Evolutionary conservation across 768 basidiomycete species (phyloP).

Genomic region (Rhizopogon rudus): DNA sequence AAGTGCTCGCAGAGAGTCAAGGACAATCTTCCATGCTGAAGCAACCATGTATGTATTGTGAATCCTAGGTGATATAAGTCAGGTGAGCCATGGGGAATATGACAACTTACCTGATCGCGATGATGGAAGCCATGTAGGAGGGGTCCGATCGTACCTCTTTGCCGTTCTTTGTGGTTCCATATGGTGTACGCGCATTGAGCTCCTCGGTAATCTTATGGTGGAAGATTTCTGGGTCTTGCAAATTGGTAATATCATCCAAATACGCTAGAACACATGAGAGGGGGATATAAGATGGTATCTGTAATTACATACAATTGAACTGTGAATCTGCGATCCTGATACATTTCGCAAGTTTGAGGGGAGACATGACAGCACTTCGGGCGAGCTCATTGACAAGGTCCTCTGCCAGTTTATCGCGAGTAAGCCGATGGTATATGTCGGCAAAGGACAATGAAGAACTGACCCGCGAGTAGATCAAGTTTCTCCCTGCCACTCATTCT

Average conservation of each 20-base stretch:
- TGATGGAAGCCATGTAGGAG: constrained; percentile 48
- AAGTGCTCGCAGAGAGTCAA: constrained; percentile 51
- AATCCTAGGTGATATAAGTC: constrained; percentile 41
- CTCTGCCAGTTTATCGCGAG: constrained; percentile 38
- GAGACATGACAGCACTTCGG: constrained; percentile 54
- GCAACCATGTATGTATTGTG: constrained; percentile 82
- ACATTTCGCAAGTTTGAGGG: constrained; percentile 60
- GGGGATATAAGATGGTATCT: background rate
- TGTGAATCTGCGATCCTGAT: constrained; percentile 72
- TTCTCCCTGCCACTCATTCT: constrained; percentile 76
- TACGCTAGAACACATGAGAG: constrained; percentile 39
- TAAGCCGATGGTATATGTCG: background rate
- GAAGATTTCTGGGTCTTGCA: constrained; percentile 67
- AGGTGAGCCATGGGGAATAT: background rate
- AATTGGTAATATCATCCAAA: constrained; percentile 62
- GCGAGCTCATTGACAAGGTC: constrained; percentile 52
- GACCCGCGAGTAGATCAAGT: constrained; percentile 74
- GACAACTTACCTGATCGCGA: constrained; percentile 50
- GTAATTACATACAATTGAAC: constrained; percentile 48
- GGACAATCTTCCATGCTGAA: constrained; percentile 77
- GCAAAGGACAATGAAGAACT: constrained; percentile 8
- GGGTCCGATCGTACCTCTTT: constrained; percentile 33
- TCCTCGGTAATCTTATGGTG: constrained; percentile 50
- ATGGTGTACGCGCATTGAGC: constrained; percentile 44
- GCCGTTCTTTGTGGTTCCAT: constrained; percentile 18